A percentile compares a stretch with the other conserved stretches of the same genome.
Evolutionary conservation across 768 basidiomycete genomes (phyloP).

Genomic region (Leccinum subtestaceum): DNA sequence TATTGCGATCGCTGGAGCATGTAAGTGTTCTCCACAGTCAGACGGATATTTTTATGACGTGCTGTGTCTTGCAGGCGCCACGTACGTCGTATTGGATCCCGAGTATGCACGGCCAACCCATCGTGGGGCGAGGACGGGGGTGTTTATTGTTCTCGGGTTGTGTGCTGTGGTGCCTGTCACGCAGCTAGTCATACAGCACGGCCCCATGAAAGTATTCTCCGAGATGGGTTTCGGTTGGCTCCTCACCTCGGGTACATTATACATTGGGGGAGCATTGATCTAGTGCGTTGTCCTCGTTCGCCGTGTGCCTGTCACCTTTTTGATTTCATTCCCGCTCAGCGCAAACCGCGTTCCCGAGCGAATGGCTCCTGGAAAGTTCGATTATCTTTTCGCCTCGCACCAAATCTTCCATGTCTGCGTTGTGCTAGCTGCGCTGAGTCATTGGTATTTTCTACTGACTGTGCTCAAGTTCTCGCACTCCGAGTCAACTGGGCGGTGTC

Average conservation of each 20-base stretch:
- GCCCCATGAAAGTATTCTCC: slow-evolving; percentile 47
- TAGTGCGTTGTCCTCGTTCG: slow-evolving; percentile 59
- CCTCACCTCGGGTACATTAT: slow-evolving; percentile 64
- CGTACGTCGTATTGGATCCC: slow-evolving; percentile 76
- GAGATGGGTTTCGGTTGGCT: slow-evolving; percentile 76
- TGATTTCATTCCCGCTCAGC: slow-evolving; percentile 48
- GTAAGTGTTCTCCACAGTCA: slow-evolving; percentile 40
- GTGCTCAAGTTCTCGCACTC: slow-evolving; percentile 60
- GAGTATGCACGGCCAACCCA: slow-evolving; percentile 74
- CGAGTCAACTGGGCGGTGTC: slow-evolving; percentile 9
- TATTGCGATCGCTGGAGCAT: slow-evolving; percentile 53
- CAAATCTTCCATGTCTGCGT: slow-evolving; percentile 89
- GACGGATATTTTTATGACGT: background rate
- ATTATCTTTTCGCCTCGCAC: slow-evolving; percentile 77
- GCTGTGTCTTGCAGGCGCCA: slow-evolving; percentile 44
- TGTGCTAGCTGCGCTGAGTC: slow-evolving; percentile 64
- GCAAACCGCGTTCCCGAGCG: slow-evolving; percentile 82
- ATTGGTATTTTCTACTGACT: slow-evolving; percentile 57
- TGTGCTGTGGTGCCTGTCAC: slow-evolving; percentile 65
- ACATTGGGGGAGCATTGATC: slow-evolving; percentile 75
- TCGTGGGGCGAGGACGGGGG: slow-evolving; percentile 69
- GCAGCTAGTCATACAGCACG: slow-evolving; percentile 62
- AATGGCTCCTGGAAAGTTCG: slow-evolving; percentile 72
- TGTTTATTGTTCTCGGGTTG: slow-evolving; percentile 79
- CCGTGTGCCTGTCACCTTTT: slow-evolving; percentile 26